phyloP scores from a whole-genome alignment of 345 rosid species.

The Lagerstroemia speciosa region DNA sequence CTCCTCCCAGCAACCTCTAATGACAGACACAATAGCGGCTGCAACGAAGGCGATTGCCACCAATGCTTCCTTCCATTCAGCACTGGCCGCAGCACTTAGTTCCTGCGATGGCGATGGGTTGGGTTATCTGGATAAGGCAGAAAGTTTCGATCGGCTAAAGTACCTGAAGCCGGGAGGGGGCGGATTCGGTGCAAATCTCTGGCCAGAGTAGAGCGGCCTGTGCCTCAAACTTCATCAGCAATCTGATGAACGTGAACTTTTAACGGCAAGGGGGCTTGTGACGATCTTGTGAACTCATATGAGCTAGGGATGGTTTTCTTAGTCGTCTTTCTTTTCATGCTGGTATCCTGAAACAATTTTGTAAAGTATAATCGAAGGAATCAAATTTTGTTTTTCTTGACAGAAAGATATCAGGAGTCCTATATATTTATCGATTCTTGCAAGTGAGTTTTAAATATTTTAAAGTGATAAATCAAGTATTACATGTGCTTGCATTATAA shows the following conservation, averaged over 20 bases:
- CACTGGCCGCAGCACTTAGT: conserved; percentile 30
- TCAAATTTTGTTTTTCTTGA: too few relatives aligned
- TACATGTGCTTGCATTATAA: too few relatives aligned
- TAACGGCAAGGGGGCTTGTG: conserved; percentile 12
- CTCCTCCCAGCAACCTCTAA: conserved; percentile 11
- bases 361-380: too few relatives aligned
- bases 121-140: conserved; percentile 4
- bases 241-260: conserved; percentile 5
- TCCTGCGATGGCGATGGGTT: conserved; percentile 15
- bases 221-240: conserved; percentile 17
- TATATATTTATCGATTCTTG: too few relatives aligned
- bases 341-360: not conserved
- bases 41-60: conserved; percentile 28
- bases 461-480: too few relatives aligned
- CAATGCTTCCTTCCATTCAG: conserved; percentile 24
- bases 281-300: not conserved
- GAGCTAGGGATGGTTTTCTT: not conserved
- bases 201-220: conserved; percentile 11
- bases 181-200: not conserved
- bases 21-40: conserved; percentile 19
- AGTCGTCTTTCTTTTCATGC: not conserved
- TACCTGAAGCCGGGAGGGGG: conserved; percentile 7
- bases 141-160: conserved; percentile 10
- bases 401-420: too few relatives aligned
- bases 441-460: too few relatives aligned